phyloP scores from a whole-genome alignment of 2,329 filamentous ascomycete species.

The Colletotrichum sp. region DNA sequence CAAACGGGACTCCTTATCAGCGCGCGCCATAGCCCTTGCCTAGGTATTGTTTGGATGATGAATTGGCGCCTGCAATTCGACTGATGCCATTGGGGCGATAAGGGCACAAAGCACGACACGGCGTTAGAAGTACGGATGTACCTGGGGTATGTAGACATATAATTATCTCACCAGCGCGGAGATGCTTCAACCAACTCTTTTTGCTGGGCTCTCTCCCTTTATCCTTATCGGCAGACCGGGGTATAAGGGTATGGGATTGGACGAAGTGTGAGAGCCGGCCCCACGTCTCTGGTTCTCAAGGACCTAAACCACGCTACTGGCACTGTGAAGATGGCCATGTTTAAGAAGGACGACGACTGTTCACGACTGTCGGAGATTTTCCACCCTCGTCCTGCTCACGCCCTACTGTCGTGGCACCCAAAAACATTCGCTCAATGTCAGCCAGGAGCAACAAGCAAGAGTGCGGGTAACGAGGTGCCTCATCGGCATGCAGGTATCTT shows the following conservation, averaged over 20 bases:
- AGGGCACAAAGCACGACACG: slow-evolving; percentile 5
- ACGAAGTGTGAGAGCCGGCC: neutral
- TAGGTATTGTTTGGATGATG: neutral
- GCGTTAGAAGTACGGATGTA: neutral
- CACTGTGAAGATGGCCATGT: neutral
- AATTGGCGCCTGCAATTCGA: neutral
- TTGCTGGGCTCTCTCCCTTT: neutral
- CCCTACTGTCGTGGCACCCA: neutral
- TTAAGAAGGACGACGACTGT: neutral
- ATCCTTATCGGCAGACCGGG: neutral
- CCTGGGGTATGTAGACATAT: neutral
- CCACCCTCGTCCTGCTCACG: neutral
- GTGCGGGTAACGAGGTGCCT: neutral
- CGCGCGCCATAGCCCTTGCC: neutral
- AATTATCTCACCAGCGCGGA: neutral
- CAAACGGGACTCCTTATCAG: slow-evolving; percentile 13
- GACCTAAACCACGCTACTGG: neutral
- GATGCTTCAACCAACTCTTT: slow-evolving; percentile 3
- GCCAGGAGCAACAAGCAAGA: neutral
- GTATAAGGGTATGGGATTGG: neutral
- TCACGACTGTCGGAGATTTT: neutral
- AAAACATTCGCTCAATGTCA: neutral
- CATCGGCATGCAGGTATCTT: neutral
- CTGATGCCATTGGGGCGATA: slow-evolving; percentile 19
- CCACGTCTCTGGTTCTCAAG: neutral